Evolutionary conservation across 1,284 basidiomycete species (phyloP).

Genomic region (Cystobasidium pallidum): DNA sequence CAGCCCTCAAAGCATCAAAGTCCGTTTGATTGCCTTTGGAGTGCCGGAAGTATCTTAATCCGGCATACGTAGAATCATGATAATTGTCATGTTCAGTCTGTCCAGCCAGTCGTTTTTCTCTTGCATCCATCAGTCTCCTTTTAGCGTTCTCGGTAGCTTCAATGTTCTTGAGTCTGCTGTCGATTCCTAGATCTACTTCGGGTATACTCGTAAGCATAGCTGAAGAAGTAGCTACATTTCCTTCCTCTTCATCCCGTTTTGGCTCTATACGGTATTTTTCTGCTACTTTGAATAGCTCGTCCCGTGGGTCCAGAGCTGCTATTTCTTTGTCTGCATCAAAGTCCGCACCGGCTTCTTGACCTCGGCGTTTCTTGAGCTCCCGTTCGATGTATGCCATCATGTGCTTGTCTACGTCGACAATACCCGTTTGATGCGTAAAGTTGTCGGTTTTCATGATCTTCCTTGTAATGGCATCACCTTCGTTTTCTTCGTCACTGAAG

Average conservation of each 20-base stretch:
- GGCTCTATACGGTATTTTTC: slow-evolving; percentile 69
- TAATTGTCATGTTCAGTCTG: slow-evolving; percentile 59
- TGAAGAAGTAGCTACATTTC: slow-evolving; percentile 86
- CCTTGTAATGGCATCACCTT: slow-evolving; percentile 66
- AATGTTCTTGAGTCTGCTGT: slow-evolving; percentile 88
- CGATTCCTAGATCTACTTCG: slow-evolving; percentile 96
- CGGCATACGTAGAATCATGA: slow-evolving; percentile 77
- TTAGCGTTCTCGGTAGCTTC: slow-evolving; percentile 97
- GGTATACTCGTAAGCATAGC: slow-evolving; percentile 93
- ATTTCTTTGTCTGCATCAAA: slow-evolving; percentile 58
- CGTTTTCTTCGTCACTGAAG: slow-evolving; percentile 62
- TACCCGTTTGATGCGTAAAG: slow-evolving; percentile 95
- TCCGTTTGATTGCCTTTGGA: slow-evolving; percentile 35
- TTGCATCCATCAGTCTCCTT: slow-evolving; percentile 73
- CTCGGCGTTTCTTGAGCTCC: slow-evolving; percentile 79
- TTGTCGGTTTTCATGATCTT: slow-evolving; percentile 81
- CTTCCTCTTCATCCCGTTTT: slow-evolving; percentile 66
- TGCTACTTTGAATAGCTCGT: slow-evolving; percentile 77
- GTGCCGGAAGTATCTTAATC: slow-evolving; percentile 69
- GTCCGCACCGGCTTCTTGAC: slow-evolving; percentile 60
- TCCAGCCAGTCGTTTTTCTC: slow-evolving; percentile 62
- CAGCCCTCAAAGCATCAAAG: slow-evolving; percentile 36
- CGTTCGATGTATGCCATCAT: slow-evolving; percentile 99
- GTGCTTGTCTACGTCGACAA: slow-evolving; percentile 94
- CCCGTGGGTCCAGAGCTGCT: slow-evolving; percentile 67